Evolutionary conservation across 2,329 filamentous ascomycete genomes (phyloP).

Genomic region (Penicillium sp.): DNA sequence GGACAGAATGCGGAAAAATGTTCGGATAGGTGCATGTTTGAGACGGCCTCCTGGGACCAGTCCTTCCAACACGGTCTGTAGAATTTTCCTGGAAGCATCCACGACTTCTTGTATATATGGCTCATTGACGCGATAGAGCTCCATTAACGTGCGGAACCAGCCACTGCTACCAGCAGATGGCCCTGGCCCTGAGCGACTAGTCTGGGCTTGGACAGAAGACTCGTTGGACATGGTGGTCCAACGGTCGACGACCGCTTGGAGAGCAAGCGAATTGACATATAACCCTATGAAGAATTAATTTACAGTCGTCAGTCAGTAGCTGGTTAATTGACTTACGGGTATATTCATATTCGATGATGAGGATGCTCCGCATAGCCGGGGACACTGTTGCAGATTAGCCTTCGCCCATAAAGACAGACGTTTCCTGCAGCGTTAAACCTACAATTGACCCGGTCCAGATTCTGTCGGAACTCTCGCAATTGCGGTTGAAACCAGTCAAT

Average conservation of each 20-base stretch:
- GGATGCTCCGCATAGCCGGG: slow-evolving; percentile 67
- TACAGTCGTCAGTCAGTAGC: background rate
- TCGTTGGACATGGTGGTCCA: slow-evolving; percentile 70
- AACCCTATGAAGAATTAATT: slow-evolving; percentile 47
- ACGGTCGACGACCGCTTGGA: slow-evolving; percentile 93
- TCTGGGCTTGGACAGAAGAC: slow-evolving; percentile 33
- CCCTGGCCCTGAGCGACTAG: slow-evolving; percentile 27
- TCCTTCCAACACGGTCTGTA: slow-evolving; percentile 61
- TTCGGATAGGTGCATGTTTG: slow-evolving; percentile 63
- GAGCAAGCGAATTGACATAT: slow-evolving; percentile 89
- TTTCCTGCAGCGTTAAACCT: slow-evolving; percentile 17
- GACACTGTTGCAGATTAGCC: slow-evolving; percentile 48
- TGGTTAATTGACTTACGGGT: slow-evolving; percentile 60
- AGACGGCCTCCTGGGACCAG: slow-evolving; percentile 60
- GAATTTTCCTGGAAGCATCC: slow-evolving; percentile 61
- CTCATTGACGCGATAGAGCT: slow-evolving; percentile 59
- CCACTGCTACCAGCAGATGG: slow-evolving; percentile 32
- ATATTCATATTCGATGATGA: slow-evolving; percentile 95
- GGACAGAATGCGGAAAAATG: slow-evolving; percentile 65
- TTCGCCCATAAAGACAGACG: background rate
- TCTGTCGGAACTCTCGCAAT: slow-evolving; percentile 74
- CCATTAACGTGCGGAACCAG: slow-evolving; percentile 44
- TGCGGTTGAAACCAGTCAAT: slow-evolving; percentile 80
- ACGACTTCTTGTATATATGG: slow-evolving; percentile 64
- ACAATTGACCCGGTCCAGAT: slow-evolving; percentile 74